Conservation (phyloP, 2,329 filamentous ascomycete genomes). For the Talaromyces sp. region DNA sequence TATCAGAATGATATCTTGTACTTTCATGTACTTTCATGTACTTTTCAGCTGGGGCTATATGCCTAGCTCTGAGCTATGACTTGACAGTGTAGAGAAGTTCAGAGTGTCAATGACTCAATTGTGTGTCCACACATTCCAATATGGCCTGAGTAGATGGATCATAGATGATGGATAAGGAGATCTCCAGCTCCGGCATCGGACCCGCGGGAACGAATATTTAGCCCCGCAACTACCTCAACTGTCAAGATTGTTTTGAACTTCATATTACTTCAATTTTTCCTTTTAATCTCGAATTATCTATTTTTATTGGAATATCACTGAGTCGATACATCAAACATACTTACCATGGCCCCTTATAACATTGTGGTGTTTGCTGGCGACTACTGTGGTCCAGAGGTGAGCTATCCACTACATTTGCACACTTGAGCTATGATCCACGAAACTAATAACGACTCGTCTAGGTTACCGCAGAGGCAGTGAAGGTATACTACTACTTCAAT, state of each 20-base stretch:
- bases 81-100: neutral
- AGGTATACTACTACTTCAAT: slow-evolving; percentile 52
- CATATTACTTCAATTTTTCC: neutral
- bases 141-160: too few relatives aligned
- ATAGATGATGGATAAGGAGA: neutral
- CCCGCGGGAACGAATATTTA: slow-evolving; percentile 3
- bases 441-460: slow-evolving; percentile 32
- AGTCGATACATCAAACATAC: neutral
- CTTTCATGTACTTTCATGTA: neutral
- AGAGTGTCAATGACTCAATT: neutral
- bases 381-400: slow-evolving; percentile 80
- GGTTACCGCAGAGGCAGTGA: slow-evolving; percentile 81
- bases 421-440: neutral
- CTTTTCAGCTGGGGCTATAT: too few relatives aligned
- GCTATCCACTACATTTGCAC: slow-evolving; percentile 24
- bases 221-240: slow-evolving; percentile 6
- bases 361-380: slow-evolving; percentile 81
- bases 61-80: neutral
- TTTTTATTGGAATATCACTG: neutral
- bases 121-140: neutral
- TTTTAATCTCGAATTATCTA: neutral
- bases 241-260: neutral
- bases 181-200: slow-evolving; percentile 15
- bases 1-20: neutral
- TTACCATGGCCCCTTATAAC: slow-evolving; percentile 65